Conservation (phyloP, 495 filamentous ascomycete genomes). For the Penicillium manginii region DNA sequence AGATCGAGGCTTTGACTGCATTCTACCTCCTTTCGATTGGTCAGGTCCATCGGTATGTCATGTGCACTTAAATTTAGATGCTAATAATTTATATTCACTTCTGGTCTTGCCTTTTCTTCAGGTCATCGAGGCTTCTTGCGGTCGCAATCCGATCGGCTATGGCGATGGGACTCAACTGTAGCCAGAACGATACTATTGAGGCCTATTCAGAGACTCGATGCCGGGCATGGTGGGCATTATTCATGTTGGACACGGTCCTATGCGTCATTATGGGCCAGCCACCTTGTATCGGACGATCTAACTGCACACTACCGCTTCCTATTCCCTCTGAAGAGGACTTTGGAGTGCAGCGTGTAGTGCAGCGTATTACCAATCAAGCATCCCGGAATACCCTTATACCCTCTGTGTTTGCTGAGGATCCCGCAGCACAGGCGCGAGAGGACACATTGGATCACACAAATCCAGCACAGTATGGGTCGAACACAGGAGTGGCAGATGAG, state of each 20-base stretch:
- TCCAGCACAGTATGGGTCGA: constrained; percentile 19
- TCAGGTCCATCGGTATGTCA: constrained; percentile 60
- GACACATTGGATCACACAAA: background rate
- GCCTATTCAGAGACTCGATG: constrained; percentile 50
- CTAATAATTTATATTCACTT: background rate
- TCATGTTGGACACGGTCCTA: constrained; percentile 58
- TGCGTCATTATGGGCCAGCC: constrained; percentile 65
- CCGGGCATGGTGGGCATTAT: constrained; percentile 58
- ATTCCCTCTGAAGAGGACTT: no score
- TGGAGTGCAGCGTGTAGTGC: no score
- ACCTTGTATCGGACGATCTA: constrained; percentile 44
- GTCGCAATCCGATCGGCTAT: constrained; percentile 61
- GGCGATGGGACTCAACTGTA: constrained; percentile 64
- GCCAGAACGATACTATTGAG: constrained; percentile 51
- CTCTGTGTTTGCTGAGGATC: constrained; percentile 4
- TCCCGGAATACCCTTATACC: no score
- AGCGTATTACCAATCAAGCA: no score
- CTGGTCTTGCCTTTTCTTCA: background rate
- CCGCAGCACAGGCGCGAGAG: background rate
- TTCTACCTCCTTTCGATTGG: constrained; percentile 63
- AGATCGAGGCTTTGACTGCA: constrained; percentile 59
- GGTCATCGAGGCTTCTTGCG: constrained; percentile 64
- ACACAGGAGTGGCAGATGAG: no score
- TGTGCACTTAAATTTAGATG: background rate
- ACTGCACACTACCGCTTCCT: background rate